Evolutionary conservation across 148 eudicot genomes (phyloP).

Genomic region (Rhododendron henanense): DNA sequence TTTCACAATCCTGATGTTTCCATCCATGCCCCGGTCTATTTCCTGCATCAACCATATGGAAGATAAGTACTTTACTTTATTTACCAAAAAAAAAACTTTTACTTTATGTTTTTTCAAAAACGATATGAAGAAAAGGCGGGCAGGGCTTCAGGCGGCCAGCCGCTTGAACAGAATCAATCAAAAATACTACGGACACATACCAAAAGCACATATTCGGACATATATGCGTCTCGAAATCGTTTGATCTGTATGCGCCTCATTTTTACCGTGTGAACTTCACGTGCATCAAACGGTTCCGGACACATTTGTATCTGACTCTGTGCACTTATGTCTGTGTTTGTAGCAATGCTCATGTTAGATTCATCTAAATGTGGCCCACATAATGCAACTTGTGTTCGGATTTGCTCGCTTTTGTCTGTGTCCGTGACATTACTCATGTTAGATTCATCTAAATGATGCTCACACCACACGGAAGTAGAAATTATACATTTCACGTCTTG

Average conservation of each 20-base stretch:
- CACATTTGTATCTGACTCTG: not conserved
- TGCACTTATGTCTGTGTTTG: not conserved
- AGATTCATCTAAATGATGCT: not conserved
- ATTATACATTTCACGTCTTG: too few species aligned
- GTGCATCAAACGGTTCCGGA: not conserved
- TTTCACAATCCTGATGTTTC: constrained; percentile 76
- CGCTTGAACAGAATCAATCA: too few species aligned
- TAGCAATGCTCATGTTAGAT: not conserved
- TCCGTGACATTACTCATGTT: not conserved
- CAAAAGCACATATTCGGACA: not conserved
- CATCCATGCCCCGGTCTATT: constrained; percentile 27
- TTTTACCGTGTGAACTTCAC: not conserved
- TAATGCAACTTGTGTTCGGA: not conserved
- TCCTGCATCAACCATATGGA: constrained; percentile 32
- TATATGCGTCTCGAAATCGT: too few species aligned
- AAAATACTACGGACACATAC: not conserved
- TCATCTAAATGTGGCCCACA: not conserved
- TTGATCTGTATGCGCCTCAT: not conserved
- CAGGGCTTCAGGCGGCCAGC: too few species aligned
- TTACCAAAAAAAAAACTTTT: not conserved
- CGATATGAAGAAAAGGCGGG: too few species aligned
- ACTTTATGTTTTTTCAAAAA: too few species aligned
- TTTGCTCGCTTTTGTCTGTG: not conserved
- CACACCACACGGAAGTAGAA: too few species aligned
- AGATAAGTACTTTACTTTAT: not conserved